Percentiles rank a stretch among this genome's conserved stretches.
phyloP scores from a whole-genome alignment of 352 stramenopile species.

The Phytophthora fragariaefolia region DNA sequence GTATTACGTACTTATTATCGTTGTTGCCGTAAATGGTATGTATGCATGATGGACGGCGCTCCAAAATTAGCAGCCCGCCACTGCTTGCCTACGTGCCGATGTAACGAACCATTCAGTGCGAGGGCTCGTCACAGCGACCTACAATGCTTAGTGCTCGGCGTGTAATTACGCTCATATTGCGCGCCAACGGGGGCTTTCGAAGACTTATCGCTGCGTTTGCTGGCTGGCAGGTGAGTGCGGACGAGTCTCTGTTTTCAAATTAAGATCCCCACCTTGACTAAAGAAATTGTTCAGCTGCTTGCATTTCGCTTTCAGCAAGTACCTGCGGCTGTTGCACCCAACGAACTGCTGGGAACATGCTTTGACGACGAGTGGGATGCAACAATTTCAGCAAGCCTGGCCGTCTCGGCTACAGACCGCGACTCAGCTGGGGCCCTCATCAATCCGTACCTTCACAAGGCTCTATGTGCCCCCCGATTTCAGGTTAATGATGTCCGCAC shows the following conservation, averaged over 20 bases:
- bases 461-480: constrained; percentile 44
- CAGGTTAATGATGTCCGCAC: constrained; percentile 42
- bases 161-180: not conserved
- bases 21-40: no score
- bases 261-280: not conserved
- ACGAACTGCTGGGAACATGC: constrained; percentile 50
- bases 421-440: constrained; percentile 31
- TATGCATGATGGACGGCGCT: no score
- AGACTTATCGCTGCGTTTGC: constrained; percentile 2
- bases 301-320: not conserved
- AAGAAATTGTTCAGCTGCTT: constrained; percentile 6
- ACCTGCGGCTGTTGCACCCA: constrained; percentile 35
- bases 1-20: no score
- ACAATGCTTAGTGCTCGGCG: not conserved
- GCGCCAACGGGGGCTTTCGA: not conserved
- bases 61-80: not conserved
- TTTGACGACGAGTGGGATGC: constrained; percentile 48
- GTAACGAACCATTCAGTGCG: no score
- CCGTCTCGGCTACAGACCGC: constrained; percentile 33
- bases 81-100: no score
- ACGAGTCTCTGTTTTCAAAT: not conserved
- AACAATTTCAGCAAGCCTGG: constrained; percentile 25
- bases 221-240: constrained; percentile 23
- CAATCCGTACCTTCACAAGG: constrained; percentile 43
- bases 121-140: not conserved